Base-by-base conservation (phyloP, 768 basidiomycete genomes). In the Omphalotus guepiniiformis region DNA sequence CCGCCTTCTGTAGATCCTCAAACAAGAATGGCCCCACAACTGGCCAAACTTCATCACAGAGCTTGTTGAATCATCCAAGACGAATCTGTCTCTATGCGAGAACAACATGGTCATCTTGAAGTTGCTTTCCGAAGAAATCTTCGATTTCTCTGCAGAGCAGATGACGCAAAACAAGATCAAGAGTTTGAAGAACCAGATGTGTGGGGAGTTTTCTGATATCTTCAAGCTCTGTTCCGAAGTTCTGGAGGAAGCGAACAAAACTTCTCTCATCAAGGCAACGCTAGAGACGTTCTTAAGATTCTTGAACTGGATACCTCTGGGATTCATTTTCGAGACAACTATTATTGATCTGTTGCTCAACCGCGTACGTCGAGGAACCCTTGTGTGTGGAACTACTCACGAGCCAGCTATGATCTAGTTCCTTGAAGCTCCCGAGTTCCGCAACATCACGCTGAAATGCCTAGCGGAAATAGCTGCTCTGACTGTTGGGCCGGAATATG, bases 31-130 rank as follows among this genome's bases (percentile, higher is more conserved):
- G 96, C 95, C 95, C 21, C 91, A 96, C 64, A 93, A 96, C 60
- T 99, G 96, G 96, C 94, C 95, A 26, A 89, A 80, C 18, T 98
- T 97, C 73, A 96, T 97, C 58, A 83, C 89, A 9, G 94, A 98
- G 66, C 88, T 98, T 38, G 93, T 98, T 50, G 87, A 93, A 56
- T 96, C 95, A 6, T 98, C 95, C 36, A 95, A 95, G 67, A 92
- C 91, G 35, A 97, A 93, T 63, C 80, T 97, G 32, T 85, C 90
- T 2, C 79, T 98, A 25, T 98, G 96, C 77, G 96, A 99, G 72
- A 99, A 99, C 78, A 99, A 99, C 72, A 99, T 99, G 96, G 80
- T 93, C 65, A 98, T 99, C 63, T 77, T 98, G 57, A 90, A 91
- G 61, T 77, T 99, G 11, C 78, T 98, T n/a, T 95, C 93, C 0